Conservation (phyloP, 2,329 filamentous ascomycete genomes). For the Aspergillus brunneoviolaceus region DNA sequence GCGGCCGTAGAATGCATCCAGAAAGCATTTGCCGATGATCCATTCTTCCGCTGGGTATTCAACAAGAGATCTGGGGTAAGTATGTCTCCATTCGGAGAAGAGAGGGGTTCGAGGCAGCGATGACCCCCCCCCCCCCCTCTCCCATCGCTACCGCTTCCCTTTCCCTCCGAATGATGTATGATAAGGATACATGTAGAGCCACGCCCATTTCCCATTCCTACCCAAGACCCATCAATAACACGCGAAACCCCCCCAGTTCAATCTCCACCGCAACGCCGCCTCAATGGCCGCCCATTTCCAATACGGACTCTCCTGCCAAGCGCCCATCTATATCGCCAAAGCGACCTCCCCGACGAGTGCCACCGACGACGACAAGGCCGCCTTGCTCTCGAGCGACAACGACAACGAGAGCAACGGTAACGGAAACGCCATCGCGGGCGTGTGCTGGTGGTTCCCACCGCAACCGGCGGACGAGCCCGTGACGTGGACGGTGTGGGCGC, state of each 20-base stretch:
- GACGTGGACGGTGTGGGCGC: slow-evolving; percentile 63
- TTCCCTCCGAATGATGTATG: slow-evolving; percentile 6
- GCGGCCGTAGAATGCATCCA: slow-evolving; percentile 66
- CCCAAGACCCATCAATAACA: background rate
- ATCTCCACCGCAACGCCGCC: slow-evolving; percentile 58
- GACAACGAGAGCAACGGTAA: slow-evolving; percentile 19
- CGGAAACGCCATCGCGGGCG: slow-evolving; percentile 56
- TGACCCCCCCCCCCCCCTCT: no score
- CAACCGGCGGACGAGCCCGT: slow-evolving; percentile 48
- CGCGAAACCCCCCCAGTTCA: slow-evolving; percentile 50
- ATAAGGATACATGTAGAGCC: slow-evolving; percentile 11
- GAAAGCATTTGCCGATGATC: slow-evolving; percentile 64
- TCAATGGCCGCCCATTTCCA: slow-evolving; percentile 64
- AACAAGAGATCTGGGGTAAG: slow-evolving; percentile 57
- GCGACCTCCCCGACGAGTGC: slow-evolving; percentile 55
- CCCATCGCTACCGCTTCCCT: background rate
- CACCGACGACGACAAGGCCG: slow-evolving; percentile 39
- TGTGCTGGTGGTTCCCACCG: slow-evolving; percentile 71
- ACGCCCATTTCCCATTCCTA: background rate
- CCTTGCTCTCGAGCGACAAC: background rate
- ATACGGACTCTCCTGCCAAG: slow-evolving; percentile 61
- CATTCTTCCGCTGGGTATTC: slow-evolving; percentile 67
- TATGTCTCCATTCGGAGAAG: slow-evolving; percentile 11
- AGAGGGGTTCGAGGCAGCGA: background rate
- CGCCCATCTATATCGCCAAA: slow-evolving; percentile 66